Evolutionary conservation across 2,329 filamentous ascomycete species (phyloP), one percentile per base, ranked within the genome.

Genomic region (Hymenoscyphus linearis): DNA sequence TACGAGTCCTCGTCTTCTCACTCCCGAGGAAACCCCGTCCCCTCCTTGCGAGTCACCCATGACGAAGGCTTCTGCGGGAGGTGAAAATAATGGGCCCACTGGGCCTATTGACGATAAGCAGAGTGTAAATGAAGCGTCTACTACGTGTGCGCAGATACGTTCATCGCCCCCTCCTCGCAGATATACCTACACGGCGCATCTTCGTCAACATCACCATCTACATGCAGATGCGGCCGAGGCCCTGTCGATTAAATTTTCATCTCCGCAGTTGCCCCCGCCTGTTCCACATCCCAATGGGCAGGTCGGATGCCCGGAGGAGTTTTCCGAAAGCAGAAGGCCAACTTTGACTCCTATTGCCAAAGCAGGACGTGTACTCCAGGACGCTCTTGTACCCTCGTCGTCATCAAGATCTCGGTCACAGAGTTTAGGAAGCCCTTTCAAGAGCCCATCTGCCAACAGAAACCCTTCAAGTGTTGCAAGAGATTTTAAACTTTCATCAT

Each of bases 341-440:
- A 58, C 60, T 27, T 57, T 73, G 6, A 72, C 71, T 31, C 70
- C 71, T 7, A 68, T 67, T 58, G 68, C 66, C 22, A 67, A 69
- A 54, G 64, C 71, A 57, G 72, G 72, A n/a, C 71, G 68, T n/a
- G 67, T 67, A 60, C 66, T 74, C 13, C 72, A 74, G 61, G 68
- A 72, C 59, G 67, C 71, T 6, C 55, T 70, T 52, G 66, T 71
- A 16, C 71, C 70, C 35, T 67, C 67, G n/a, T 66, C 66, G 52
- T 70, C 70, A 26, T 62, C 70, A 31, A 66, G 71, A 65, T 66
- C 62, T 27, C 64, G 70, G 53, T 71, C 72, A n/a, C 66, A 71
- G 52, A 72, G 68, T 58, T 60, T 74, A 25, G 69, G 71, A 18
- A 73, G 72, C 31, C 72, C 72, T 3, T 74, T 74, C 58, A 72